phyloP scores from a whole-genome alignment of 805 yeast genomes.

The Ogataea thermomethanolica region DNA sequence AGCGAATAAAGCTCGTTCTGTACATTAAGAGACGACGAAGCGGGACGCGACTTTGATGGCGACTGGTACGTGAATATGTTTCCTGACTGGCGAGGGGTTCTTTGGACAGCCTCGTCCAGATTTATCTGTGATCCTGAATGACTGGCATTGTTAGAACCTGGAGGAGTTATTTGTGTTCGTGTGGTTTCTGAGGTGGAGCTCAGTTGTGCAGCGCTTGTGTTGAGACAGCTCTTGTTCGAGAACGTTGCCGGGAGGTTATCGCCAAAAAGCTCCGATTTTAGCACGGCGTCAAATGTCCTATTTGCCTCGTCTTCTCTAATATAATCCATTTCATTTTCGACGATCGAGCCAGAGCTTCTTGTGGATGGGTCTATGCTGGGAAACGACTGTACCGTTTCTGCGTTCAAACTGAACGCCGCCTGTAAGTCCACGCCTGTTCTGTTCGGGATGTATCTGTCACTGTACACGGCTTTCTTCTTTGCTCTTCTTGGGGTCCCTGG shows the following conservation, averaged over 20 bases:
- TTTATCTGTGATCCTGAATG: slow-evolving; percentile 18
- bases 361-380: slow-evolving; percentile 5
- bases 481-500: slow-evolving; percentile 47
- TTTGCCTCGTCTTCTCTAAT: slow-evolving; percentile 80
- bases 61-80: slow-evolving; percentile 75
- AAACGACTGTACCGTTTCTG: slow-evolving; percentile 14
- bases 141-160: slow-evolving; percentile 22
- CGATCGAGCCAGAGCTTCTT: slow-evolving; percentile 20
- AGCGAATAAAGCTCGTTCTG: slow-evolving; percentile 74
- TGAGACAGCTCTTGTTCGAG: slow-evolving; percentile 15
- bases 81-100: slow-evolving; percentile 39
- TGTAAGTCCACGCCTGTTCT: slow-evolving; percentile 83
- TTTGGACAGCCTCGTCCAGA: slow-evolving; percentile 21
- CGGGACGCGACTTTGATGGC: slow-evolving; percentile 60
- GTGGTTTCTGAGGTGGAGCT: slow-evolving; percentile 16
- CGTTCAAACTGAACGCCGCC: slow-evolving; percentile 66
- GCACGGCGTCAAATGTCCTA: slow-evolving; percentile 77
- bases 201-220: slow-evolving; percentile 7
- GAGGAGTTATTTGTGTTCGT: slow-evolving; percentile 27
- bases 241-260: slow-evolving; percentile 58
- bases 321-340: slow-evolving; percentile 60
- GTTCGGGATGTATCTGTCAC: slow-evolving; percentile 86
- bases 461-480: slow-evolving; percentile 50
- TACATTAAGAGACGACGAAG: slow-evolving; percentile 54
- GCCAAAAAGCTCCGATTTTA: slow-evolving; percentile 89